phyloP scores from a whole-genome alignment of 2,329 filamentous ascomycete species.

The Claviceps monticola region DNA sequence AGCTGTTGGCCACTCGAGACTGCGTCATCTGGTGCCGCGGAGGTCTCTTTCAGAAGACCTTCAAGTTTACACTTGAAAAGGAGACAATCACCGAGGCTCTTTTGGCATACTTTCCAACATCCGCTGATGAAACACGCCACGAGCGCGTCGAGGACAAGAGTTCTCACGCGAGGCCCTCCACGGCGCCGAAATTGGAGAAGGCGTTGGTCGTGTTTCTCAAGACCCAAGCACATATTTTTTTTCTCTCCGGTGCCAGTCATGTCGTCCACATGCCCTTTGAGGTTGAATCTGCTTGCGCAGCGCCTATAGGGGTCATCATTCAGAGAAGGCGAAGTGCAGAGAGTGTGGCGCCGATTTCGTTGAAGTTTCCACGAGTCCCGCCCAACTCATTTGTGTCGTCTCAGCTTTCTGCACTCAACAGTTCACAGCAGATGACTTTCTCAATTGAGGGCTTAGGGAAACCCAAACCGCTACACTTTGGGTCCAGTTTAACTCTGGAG shows the following conservation, averaged over 20 bases:
- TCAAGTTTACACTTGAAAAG: constrained; percentile 74
- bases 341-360: constrained; percentile 33
- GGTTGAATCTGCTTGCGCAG: constrained; percentile 73
- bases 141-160: constrained; percentile 3
- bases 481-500: constrained; percentile 39
- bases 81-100: constrained; percentile 78
- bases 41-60: constrained; percentile 70
- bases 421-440: constrained; percentile 37
- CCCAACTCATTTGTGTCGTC: constrained; percentile 74
- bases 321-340: constrained; percentile 58
- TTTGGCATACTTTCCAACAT: constrained; percentile 63
- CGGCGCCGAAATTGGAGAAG: constrained; percentile 31
- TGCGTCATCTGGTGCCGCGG: constrained; percentile 85
- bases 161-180: constrained; percentile 5
- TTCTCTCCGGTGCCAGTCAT: constrained; percentile 75
- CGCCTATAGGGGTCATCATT: constrained; percentile 70
- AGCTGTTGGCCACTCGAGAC: constrained; percentile 60
- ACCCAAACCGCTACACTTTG: constrained; percentile 39
- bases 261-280: constrained; percentile 90
- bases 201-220: constrained; percentile 85
- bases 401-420: constrained; percentile 41
- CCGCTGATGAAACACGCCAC: constrained; percentile 22
- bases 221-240: constrained; percentile 87
- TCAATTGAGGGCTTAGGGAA: constrained; percentile 43
- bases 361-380: constrained; percentile 49